phyloP scores from a whole-genome alignment of 495 filamentous ascomycete genomes.

The Friedmanniomyces simplex region DNA sequence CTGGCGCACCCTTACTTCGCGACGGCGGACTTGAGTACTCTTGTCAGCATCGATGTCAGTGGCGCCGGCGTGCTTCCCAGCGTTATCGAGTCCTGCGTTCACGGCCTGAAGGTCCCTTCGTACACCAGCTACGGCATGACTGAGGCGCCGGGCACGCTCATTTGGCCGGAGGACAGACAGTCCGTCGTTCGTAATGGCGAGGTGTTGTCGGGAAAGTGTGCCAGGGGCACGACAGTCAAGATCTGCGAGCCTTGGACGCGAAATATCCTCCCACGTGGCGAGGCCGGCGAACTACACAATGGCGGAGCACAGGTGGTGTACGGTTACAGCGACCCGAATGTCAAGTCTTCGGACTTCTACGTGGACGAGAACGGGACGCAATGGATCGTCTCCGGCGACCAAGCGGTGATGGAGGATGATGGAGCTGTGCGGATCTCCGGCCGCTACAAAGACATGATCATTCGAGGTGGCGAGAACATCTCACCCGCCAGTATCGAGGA shows the following conservation, averaged over 20 bases:
- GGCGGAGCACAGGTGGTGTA: constrained; percentile 26
- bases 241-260: constrained; percentile 30
- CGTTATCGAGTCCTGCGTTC: constrained; percentile 27
- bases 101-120: constrained; percentile 27
- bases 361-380: constrained; percentile 25
- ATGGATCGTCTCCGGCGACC: constrained; percentile 40
- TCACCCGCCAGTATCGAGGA: constrained; percentile 34
- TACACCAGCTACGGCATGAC: constrained; percentile 35
- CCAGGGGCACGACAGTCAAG: constrained; percentile 29
- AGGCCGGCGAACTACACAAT: constrained; percentile 37
- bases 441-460: constrained; percentile 41
- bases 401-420: constrained; percentile 33
- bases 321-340: constrained; percentile 26
- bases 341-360: constrained; percentile 24
- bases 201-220: constrained; percentile 23
- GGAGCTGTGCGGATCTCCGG: constrained; percentile 34
- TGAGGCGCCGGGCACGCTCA: constrained; percentile 19
- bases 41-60: constrained; percentile 26
- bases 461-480: constrained; percentile 42
- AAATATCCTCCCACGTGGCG: constrained; percentile 21
- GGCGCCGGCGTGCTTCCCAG: constrained; percentile 27
- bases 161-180: constrained; percentile 20
- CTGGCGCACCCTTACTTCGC: constrained; percentile 20
- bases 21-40: constrained; percentile 17
- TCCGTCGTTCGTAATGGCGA: constrained; percentile 6